Evolutionary conservation across 1,284 basidiomycete genomes (phyloP).

Genomic region (Exsudoporus floridanus): DNA sequence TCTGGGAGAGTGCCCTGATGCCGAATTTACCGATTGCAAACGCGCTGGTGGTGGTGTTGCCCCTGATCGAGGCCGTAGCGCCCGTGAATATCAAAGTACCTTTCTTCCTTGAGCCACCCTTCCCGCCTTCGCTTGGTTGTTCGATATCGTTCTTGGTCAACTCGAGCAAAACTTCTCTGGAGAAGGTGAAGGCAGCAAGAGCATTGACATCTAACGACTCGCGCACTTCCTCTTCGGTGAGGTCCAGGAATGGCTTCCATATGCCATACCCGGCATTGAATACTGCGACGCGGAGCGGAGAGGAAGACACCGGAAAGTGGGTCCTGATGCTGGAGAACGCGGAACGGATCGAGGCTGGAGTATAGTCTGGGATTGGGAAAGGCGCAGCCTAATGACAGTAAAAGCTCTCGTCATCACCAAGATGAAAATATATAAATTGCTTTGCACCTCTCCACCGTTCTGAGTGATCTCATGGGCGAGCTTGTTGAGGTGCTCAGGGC

Average conservation of each 20-base stretch:
- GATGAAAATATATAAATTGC: conserved; percentile 2
- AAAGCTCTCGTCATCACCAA: not conserved
- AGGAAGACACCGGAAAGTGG: conserved; percentile 45
- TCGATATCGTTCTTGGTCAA: conserved; percentile 62
- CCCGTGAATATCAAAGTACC: conserved; percentile 79
- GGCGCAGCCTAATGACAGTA: conserved; percentile 47
- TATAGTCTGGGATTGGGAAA: conserved; percentile 61
- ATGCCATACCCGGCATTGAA: conserved; percentile 62
- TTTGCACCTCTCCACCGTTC: conserved; percentile 56
- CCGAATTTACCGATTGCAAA: conserved; percentile 73
- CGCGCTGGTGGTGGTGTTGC: conserved; percentile 61
- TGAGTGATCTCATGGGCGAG: conserved; percentile 56
- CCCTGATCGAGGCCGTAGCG: conserved; percentile 67
- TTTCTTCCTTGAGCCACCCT: conserved; percentile 44
- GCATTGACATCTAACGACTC: conserved; percentile 53
- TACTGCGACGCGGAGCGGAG: conserved; percentile 61
- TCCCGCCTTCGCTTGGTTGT: conserved; percentile 34
- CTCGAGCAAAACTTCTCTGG: conserved; percentile 58
- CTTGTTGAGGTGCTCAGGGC: conserved; percentile 50
- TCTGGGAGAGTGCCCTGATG: conserved; percentile 67
- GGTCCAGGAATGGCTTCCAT: conserved; percentile 68
- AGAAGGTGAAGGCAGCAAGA: conserved; percentile 65
- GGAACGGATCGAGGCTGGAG: conserved; percentile 48
- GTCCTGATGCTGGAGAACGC: conserved; percentile 56
- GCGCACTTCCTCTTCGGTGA: conserved; percentile 60